A percentile compares a stretch with the other conserved stretches of the same genome.
Evolutionary conservation across 768 basidiomycete species (phyloP).

Genomic region (Chiua virens): DNA sequence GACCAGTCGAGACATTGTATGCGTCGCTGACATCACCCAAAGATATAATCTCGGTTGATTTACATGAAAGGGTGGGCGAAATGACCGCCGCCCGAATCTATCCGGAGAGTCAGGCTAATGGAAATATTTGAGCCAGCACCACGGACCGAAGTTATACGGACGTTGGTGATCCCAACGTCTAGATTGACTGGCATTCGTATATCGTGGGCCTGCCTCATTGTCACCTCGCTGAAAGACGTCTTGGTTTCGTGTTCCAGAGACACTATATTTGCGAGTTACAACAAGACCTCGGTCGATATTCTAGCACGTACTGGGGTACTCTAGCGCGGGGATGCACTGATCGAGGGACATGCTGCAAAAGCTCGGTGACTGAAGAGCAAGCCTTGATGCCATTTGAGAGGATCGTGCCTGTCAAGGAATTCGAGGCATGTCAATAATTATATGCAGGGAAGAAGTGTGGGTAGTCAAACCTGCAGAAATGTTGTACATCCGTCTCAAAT

Average conservation of each 20-base stretch:
- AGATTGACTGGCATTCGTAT: constrained; percentile 72
- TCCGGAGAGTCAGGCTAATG: constrained; percentile 5
- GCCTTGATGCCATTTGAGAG: constrained; percentile 54
- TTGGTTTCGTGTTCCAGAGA: constrained; percentile 59
- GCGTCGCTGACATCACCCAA: constrained; percentile 84
- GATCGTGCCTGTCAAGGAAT: constrained; percentile 42
- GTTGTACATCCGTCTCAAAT: constrained; percentile 75
- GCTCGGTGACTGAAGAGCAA: constrained; percentile 62
- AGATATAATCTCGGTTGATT: constrained; percentile 79
- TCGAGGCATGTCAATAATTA: not conserved
- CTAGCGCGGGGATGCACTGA: constrained; percentile 46
- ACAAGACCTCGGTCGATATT: not conserved
- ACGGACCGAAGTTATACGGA: constrained; percentile 75
- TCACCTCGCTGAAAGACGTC: constrained; percentile 58
- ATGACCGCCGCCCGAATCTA: constrained; percentile 73
- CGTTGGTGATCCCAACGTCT: constrained; percentile 64
- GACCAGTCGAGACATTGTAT: constrained; percentile 76
- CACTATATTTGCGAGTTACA: constrained; percentile 39
- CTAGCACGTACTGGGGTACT: constrained; percentile 51
- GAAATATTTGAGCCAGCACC: not conserved
- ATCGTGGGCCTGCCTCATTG: constrained; percentile 63
- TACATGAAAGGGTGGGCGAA: constrained; percentile 65
- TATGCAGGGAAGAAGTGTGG: not conserved
- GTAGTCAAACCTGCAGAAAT: constrained; percentile 48
- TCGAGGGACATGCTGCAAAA: constrained; percentile 55